Base-by-base conservation (phyloP, 305 asterid species). In the Caryopteris hybrid region DNA sequence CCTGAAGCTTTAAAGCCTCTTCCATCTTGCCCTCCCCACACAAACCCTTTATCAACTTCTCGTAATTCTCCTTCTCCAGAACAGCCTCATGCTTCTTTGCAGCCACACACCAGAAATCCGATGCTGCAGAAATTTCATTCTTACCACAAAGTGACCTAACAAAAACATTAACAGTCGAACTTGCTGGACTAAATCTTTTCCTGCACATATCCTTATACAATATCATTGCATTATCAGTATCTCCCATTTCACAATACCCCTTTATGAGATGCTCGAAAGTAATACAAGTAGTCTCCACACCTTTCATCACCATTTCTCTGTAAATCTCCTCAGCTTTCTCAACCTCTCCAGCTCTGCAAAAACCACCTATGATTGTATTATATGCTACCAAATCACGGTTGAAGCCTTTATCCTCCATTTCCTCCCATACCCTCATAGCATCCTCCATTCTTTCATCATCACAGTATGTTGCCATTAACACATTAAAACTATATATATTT, bases 1-100 rank as follows among this genome's bases (percentile, higher is more conserved):
- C 91, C 83, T 89, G 96, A 79, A 92, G 76, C 77, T 70, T 73
- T 48, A 81, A 75, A 59, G 90, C 96, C 74, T 86, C 92, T 66
- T 85, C 89, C 82, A 86, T 80, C 69, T 53, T 72, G 23, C 96
- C 92, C 67, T 77, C 83, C 25, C n/a, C 43, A 69, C 98, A 92
- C 81, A 88, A 76, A 61, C 81, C 85, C 71, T 58, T 78, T 11
- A 83, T 77, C 77, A 89, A 66, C 14, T 48, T 64, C 52, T 70
- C 87, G 8, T 80, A 89, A 63, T 78, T 89, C 74, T 60, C 85
- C 75, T 68, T 75, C 72, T 76, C 79, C 12, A 87, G 80, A 68
- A 75, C 60, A 42, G 61, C 74, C 51, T 76, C 82, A 21, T 83
- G 80, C 67, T 78, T 89, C 84, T 79, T 76, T n/a, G 17, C 42